Base-by-base conservation (phyloP, 257 asterid genomes). In the Verbena officinalis region DNA sequence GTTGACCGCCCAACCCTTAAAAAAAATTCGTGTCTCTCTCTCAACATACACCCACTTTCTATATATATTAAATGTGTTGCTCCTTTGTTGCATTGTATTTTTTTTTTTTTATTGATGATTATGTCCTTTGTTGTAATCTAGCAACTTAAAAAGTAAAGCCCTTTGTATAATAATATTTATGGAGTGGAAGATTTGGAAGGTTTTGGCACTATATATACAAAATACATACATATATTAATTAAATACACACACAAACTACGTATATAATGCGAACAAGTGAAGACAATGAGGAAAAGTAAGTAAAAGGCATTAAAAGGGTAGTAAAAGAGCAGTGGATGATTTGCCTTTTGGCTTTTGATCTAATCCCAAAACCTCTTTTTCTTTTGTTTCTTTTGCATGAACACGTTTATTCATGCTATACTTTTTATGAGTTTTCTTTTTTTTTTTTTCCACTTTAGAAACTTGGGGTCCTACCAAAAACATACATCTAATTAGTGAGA, bases 171-270 rank as follows among this genome's bases (percentile, higher is more conserved):
- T 34, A 30, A 42, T 14, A 42, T 58, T 9, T 64, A 20, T 72
- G 59, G 39, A 50, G 70, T 78, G 78, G 79, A 69, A 31, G 46
- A 70, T 59, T 73, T 74, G 81, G 83, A 54, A 50, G 74, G 22
- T 55, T 76, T 72, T 79, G 80, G 64, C 40, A 4, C 11, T 36
- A 4, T 27, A 27, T 27, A 27, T 27, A 4, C 11, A 2, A 4
- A 2, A 27, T 27, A 27, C 5, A 27, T 27, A 27, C 5, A 27
- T 27, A 5, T 27, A 5, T 27, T 2, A 27, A 27, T 27, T 27
- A 27, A 5, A 36, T 36, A 36, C 40, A 4, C 10, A 7, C 36
- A 30, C 40, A 36, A 3, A 3, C 4, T 5, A 27, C 67, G 54
- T 67, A 54, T 61, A 33, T 48, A 53, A 27, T 55, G 38, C 55